Conservation (phyloP, 176 grass and related monocot genomes). For the Lolium perenne region DNA sequence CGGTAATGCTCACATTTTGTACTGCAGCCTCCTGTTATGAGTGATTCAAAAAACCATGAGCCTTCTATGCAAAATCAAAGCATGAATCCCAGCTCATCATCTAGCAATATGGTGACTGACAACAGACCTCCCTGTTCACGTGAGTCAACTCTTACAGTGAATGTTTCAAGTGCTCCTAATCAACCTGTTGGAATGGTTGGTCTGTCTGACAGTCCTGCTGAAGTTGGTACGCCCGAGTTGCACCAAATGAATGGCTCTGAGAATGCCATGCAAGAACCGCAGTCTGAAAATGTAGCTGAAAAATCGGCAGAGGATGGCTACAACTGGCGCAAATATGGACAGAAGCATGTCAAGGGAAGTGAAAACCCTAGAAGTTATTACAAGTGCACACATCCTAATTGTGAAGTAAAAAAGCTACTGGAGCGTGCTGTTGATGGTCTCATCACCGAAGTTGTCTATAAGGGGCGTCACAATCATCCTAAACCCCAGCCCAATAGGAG, state of each 20-base stretch:
- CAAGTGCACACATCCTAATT: slow-evolving; percentile 98
- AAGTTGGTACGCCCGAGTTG: slow-evolving; percentile 56
- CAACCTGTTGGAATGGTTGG: slow-evolving; percentile 60
- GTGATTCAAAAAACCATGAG: slow-evolving; percentile 47
- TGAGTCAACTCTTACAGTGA: slow-evolving; percentile 48
- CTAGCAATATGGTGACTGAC: slow-evolving; percentile 52
- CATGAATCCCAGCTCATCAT: slow-evolving; percentile 46
- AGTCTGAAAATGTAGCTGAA: slow-evolving; percentile 63
- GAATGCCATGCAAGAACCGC: slow-evolving; percentile 54
- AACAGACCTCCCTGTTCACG: slow-evolving; percentile 49
- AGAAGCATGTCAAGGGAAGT: slow-evolving; percentile 97
- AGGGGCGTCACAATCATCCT: slow-evolving; percentile 87
- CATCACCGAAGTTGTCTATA: slow-evolving; percentile 93
- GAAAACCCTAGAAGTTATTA: slow-evolving; percentile 99
- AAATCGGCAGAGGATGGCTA: slow-evolving; percentile 88
- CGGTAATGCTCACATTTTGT: slow-evolving; percentile 35
- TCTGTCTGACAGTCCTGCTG: slow-evolving; percentile 50
- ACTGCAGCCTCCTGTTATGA: slow-evolving; percentile 59
- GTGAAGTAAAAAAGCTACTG: slow-evolving; percentile 95
- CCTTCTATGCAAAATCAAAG: slow-evolving; percentile 65
- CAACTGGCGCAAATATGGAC: slow-evolving; percentile 98
- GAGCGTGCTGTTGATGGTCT: slow-evolving; percentile 89
- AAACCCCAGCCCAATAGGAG: slow-evolving; percentile 86
- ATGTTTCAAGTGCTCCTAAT: slow-evolving; percentile 44
- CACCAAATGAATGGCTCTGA: slow-evolving; percentile 52